Percentiles rank a stretch among this genome's conserved stretches.
Conservation (phyloP, 768 basidiomycete genomes). For the Leucocoprinus birnbaumii region DNA sequence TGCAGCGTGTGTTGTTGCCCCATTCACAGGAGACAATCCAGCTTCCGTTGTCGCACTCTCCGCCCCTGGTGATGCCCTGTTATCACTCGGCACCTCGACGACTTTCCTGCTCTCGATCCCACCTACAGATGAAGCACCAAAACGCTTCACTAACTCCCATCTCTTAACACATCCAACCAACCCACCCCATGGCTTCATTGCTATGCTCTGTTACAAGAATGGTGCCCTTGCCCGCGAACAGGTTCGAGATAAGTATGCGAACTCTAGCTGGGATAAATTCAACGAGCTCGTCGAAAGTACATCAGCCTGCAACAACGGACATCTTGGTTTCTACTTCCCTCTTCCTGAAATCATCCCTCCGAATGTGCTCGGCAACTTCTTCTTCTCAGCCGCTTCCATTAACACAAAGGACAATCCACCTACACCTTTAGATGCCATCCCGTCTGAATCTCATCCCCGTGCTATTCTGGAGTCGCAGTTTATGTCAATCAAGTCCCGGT, state of each 20-base stretch:
- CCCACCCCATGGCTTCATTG: conserved; percentile 60
- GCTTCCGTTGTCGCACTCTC: conserved; percentile 76
- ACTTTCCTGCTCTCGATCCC: conserved; percentile 81
- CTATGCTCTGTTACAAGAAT: conserved; percentile 93
- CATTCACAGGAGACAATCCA: conserved; percentile 90
- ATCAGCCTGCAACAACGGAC: conserved; percentile 55
- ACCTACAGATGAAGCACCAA: conserved; percentile 58
- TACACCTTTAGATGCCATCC: conserved; percentile 34
- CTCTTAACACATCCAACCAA: conserved; percentile 69
- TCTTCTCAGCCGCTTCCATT: conserved; percentile 41
- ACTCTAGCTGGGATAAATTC: conserved; percentile 63
- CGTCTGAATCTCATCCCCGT: conserved; percentile 54
- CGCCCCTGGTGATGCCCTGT: conserved; percentile 75
- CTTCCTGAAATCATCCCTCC: conserved; percentile 87
- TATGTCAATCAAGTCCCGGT: conserved; percentile 72
- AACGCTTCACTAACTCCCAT: conserved; percentile 73
- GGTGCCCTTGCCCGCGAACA: conserved; percentile 80
- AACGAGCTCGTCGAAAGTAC: conserved; percentile 59
- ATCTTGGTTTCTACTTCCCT: conserved; percentile 77
- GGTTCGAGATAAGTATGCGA: conserved; percentile 63
- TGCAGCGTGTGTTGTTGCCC: conserved; percentile 72
- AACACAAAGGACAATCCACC: conserved; percentile 22
- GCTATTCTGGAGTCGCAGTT: conserved; percentile 86
- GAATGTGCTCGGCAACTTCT: conserved; percentile 67
- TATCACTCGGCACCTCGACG: conserved; percentile 87